phyloP scores from a whole-genome alignment of 2,329 filamentous ascomycete genomes.

The Amauroascus verrucosus region DNA sequence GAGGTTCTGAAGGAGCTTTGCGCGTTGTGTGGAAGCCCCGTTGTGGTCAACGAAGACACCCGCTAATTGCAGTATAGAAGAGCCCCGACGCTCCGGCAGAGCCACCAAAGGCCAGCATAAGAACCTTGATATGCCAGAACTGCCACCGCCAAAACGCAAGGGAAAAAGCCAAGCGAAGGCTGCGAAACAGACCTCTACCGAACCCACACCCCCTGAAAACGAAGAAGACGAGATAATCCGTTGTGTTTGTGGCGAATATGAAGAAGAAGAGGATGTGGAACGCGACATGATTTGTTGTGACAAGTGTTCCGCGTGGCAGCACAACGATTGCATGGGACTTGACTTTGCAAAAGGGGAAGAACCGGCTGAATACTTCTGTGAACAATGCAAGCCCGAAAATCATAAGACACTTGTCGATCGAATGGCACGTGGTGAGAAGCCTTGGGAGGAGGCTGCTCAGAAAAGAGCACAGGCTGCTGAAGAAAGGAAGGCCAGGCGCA shows the following conservation, averaged over 20 bases:
- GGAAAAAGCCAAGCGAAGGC: constrained; percentile 39
- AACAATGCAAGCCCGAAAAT: constrained; percentile 73
- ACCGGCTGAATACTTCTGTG: constrained; percentile 82
- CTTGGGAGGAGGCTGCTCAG: constrained; percentile 66
- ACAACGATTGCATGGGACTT: constrained; percentile 90
- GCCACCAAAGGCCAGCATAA: constrained; percentile 97
- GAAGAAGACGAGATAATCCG: constrained; percentile 67
- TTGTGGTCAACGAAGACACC: constrained; percentile 15
- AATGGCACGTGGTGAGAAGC: constrained; percentile 68
- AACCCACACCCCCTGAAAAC: constrained; percentile 38
- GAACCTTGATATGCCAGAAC: constrained; percentile 65
- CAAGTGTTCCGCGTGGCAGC: constrained; percentile 86
- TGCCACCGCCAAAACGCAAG: constrained; percentile 38
- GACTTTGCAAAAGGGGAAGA: constrained; percentile 64
- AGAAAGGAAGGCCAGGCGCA: constrained; percentile 48
- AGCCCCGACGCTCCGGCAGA: constrained; percentile 86
- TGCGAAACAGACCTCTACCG: constrained; percentile 38
- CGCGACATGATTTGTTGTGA: constrained; percentile 96
- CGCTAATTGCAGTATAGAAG: constrained; percentile 46
- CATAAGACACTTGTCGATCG: constrained; percentile 72
- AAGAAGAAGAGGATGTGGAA: constrained; percentile 73
- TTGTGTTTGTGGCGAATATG: constrained; percentile 82
- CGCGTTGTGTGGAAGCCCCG: constrained; percentile 5
- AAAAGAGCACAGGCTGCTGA: constrained; percentile 53
- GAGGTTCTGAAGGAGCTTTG: constrained; percentile 10